Base-by-base conservation (phyloP, 1,284 basidiomycete genomes). In the Cerioporus squamosus region DNA sequence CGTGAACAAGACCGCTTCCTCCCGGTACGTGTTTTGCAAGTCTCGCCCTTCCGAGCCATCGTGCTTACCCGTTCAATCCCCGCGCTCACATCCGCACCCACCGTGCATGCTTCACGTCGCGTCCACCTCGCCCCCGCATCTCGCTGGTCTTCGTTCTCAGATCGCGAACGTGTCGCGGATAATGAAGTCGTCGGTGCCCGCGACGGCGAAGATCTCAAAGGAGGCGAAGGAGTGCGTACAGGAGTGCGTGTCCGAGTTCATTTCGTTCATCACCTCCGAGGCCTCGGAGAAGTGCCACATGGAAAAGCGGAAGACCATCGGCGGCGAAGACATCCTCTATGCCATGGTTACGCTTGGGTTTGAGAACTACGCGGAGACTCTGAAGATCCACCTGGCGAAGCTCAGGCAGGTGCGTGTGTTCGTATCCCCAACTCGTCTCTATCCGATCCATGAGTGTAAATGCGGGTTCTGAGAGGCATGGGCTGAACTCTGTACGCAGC, bases 201-300 rank as follows among this genome's bases (percentile, higher is more conserved):
- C 87, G 1, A 93, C 92, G 18, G 94, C 95, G 20, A 98, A 98
- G 77, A 96, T 98, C 67, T 93, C 94, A 3, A 97, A 97, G 73
- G 95, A 97, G 75, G 94, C 95, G 22, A 98, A 98, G 74, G 95
- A 97, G 75, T 95, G 92, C 74, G 93, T 97, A 46, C 95, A 97
- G 74, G 94, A 97, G 75, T 97, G 94, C 75, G 94, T 97, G 50
- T 95, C 91, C 42, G 96, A 98, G 78, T 95, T 97, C 77, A 97
- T 98, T 74, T 90, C 87, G 67, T 98, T 97, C 79, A 93, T 97
- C 74, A 95, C 94, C 26, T 90, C 87, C 38, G 94, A 96, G 72
- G 94, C 94, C 2, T 90, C 90, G 18, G 94, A 96, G 75, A 92
- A 93, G 67, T 94, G 93, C 66, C 86, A 90, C 68, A 80, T 91